Evolutionary conservation across 192 early-diverging fungal genomes (phyloP), one percentile per base, ranked within the genome.

Genomic region (Coemansia erecta): DNA sequence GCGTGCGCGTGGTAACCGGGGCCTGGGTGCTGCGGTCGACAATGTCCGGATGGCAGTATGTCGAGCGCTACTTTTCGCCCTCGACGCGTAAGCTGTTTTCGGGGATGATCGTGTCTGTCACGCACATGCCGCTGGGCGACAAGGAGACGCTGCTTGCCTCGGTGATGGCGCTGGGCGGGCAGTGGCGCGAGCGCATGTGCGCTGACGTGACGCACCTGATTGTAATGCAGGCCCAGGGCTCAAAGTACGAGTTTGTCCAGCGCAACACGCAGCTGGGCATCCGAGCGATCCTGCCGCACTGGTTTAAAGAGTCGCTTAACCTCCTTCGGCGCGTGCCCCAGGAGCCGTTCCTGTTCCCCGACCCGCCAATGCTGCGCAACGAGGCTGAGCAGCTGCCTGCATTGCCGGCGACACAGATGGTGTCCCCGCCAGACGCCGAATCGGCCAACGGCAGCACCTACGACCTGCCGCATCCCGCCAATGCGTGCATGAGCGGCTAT

Each of bases 281-380:
- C 37, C 82, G 66, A 48, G 46, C 85, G 13, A 74, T 92, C 52
- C 64, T 92, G 24, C 89, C 89, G 39, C 86, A 90, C 49, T 92
- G 86, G 83, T 87, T 92, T 64, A 81, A 89, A 41, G 81, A 83
- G 41, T 85, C 84, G 54, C 67, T 88, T 23, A 84, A 82, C 42
- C 48, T 90, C 31, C 72, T 73, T 43, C 55, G 77, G 23, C 47
- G 61, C 15, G 64, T 88, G 44, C 70, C 80, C 0, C 82, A 85
- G 61, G 77, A 82, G 60, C 53, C 67, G 19, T 81, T 77, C 54
- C 15, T 67, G 53, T 82, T 81, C 50, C 83, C 80, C 8, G 53
- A 82, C 9, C 77, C 77, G 57, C 77, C 77, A 6, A 55, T 68
- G 52, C 67, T 79, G n/a, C 56, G 42, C 43, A 26, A 26, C 21